Base-by-base conservation (phyloP, 2,329 filamentous ascomycete species). In the Calonectria pseudoreteaudii region DNA sequence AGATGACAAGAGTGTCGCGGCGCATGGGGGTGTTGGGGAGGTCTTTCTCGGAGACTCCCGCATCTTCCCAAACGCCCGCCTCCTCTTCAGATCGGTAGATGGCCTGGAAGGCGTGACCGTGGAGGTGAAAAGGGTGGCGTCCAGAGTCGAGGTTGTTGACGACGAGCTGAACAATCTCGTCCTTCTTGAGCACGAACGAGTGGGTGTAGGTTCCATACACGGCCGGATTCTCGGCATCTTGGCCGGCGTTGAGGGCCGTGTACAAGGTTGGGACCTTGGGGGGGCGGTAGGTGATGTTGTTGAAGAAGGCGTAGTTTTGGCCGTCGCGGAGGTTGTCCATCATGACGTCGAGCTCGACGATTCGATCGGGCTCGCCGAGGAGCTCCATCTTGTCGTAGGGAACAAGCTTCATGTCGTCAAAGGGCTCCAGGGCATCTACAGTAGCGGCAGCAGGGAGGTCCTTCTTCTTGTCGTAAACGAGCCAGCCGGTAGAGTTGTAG, bases 211-310 rank as follows among this genome's bases (percentile, higher is more conserved):
- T 86, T 31, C 94, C 93, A 81, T 95, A 95, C 16, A 95, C 86
- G 4, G 81, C 74, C 0, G 91, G 86, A 74, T 94, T 87, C 16
- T 87, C 87, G 11, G 91, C 90, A 28, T 88, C 85, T 65, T 94
- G 85, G 10, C 90, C 91, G 0, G 91, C 84, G 0, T 90, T 91
- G 6, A 97, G 88, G 1, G 90, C 94, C 1, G 93, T 95, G 87
- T 95, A 97, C 0, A 98, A 87, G 0, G 93, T 92, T 0, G 95
- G 95, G 0, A 97, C 94, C 81, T 94, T 94, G 62, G 94, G 94
- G 0, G 84, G 70, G 4, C 90, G 89, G 83, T 96, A 98, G 53
- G 94, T 95, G 76, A 95, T 91, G 83, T 94, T 92, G 87, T 96
- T 96, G 86, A 94, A 91, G 84, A 92, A 92, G 75, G 91, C 92